Evolutionary conservation across 306 rosid species (phyloP).

Genomic region (Luffa acutangula): DNA sequence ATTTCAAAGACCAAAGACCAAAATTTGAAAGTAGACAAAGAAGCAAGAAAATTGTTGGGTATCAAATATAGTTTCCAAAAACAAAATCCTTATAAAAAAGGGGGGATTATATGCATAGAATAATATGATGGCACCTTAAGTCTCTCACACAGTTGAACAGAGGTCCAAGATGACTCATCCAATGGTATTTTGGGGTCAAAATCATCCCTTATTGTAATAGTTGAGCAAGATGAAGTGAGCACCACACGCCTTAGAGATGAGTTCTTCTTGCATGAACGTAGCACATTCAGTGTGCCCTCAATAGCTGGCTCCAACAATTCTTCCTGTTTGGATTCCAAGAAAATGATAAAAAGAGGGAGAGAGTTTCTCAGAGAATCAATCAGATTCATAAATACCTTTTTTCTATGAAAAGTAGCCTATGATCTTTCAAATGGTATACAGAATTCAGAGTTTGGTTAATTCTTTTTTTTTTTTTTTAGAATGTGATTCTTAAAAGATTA

Average conservation of each 20-base stretch:
- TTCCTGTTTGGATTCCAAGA: slow-evolving; percentile 18
- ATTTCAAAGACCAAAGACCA: not conserved
- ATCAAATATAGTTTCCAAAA: not conserved
- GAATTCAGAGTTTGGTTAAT: not conserved
- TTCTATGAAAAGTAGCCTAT: not conserved
- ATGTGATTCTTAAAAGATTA: not conserved
- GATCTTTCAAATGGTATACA: not conserved
- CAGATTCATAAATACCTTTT: not conserved
- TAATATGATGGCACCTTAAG: slow-evolving; percentile 31
- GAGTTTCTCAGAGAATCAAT: not conserved
- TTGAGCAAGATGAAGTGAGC: slow-evolving; percentile 79
- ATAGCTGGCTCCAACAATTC: slow-evolving; percentile 64
- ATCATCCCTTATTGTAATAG: slow-evolving; percentile 48
- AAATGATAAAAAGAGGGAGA: not conserved
- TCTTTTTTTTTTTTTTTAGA: not conserved
- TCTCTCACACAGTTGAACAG: slow-evolving; percentile 39
- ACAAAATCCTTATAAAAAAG: not conserved
- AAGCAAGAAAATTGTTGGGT: not conserved
- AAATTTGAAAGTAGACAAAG: not conserved
- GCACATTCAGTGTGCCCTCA: slow-evolving; percentile 67
- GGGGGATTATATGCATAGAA: not conserved
- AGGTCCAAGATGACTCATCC: slow-evolving; percentile 77
- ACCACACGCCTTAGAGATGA: slow-evolving; percentile 48
- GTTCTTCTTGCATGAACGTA: slow-evolving; percentile 60
- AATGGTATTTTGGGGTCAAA: slow-evolving; percentile 43